Evolutionary conservation across 371 early-diverging fungal genomes (phyloP), one percentile per base, ranked within the genome.

Genomic region (Rhizopus stolonifer): DNA sequence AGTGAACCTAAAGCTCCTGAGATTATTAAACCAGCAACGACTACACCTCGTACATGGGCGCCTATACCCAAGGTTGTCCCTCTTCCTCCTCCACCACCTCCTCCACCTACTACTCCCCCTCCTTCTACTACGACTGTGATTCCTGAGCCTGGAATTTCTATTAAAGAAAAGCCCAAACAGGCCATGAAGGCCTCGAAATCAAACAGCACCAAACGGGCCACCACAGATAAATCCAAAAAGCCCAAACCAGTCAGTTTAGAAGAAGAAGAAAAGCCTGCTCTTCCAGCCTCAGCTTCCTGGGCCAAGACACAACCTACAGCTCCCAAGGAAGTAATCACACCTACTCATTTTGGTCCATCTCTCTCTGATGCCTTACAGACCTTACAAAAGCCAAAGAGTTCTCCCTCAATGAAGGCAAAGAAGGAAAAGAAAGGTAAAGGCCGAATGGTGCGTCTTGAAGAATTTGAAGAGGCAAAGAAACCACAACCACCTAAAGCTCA

Each of bases 241-340:
- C 1, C 26, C 10, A 21, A 36, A 2, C 4, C 39, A 17, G 17
- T 57, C 22, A 40, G 23, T 43, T 39, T 32, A 49, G 59, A 57
- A 19, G 59, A 58, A 3, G 72, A 67, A 9, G 77, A 77, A 45
- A 77, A 72, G 43, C 81, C 83, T 9, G 86, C 86, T 17, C 54
- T 85, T 13, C 86, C 86, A 3, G 78, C 81, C 11, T 73, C 81
- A 14, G 86, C 82, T 0, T 82, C 86, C 0, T 85, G 86, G 86
- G 86, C 80, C 9, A 80, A 73, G 43, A 25, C 46, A 14, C 48
- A 46, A 49, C 65, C 36, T 1, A 53, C 74, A 0, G 61, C 54
- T 1, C 56, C 62, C 7, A 66, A 66, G 8, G 71, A 49, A 43
- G 66, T 69, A 2, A 65, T 65, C 4, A 72, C 75, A 5, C 80